Evolutionary conservation across 2,329 filamentous ascomycete genomes (phyloP).

Genomic region (Pseudohalonectria lignicola): DNA sequence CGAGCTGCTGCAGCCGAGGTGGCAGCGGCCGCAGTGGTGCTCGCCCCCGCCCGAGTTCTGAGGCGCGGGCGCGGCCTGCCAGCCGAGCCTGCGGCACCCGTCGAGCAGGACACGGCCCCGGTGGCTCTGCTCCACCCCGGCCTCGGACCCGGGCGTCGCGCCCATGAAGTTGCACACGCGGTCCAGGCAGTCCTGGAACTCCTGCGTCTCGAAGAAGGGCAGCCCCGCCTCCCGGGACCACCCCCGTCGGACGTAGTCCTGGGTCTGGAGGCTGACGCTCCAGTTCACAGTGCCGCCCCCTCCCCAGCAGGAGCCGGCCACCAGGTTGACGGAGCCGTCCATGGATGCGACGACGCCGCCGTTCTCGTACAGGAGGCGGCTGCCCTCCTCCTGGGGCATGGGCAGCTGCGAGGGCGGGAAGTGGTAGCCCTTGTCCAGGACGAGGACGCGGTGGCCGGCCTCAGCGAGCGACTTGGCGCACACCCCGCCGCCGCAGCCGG

Average conservation of each 20-base stretch:
- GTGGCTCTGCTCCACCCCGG: conserved; percentile 60
- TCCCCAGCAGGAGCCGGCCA: conserved; percentile 67
- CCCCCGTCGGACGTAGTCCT: conserved; percentile 66
- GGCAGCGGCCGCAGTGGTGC: conserved; percentile 63
- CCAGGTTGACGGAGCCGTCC: conserved; percentile 45
- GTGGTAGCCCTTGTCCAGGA: conserved; percentile 64
- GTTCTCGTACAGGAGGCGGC: conserved; percentile 57
- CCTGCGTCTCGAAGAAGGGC: conserved; percentile 59
- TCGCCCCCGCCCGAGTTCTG: conserved; percentile 67
- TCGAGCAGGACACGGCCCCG: conserved; percentile 64
- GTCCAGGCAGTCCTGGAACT: conserved; percentile 72
- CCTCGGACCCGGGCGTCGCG: conserved; percentile 39
- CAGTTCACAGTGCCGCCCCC: conserved; percentile 87
- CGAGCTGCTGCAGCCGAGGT: conserved; percentile 49
- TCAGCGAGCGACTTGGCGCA: conserved; percentile 71
- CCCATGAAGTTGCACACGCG: conserved; percentile 72
- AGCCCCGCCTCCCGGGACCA: conserved; percentile 61
- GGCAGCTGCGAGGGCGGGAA: conserved; percentile 63
- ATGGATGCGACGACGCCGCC: conserved; percentile 46
- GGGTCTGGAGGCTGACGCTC: conserved; percentile 56
- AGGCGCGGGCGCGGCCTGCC: conserved; percentile 55
- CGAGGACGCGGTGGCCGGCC: conserved; percentile 62
- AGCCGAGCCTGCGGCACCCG: conserved; percentile 63
- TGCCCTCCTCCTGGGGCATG: conserved; percentile 53
- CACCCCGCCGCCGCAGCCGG: conserved; percentile 76